Percentiles rank a stretch among this genome's conserved stretches.
Evolutionary conservation across 805 yeast species (phyloP).

Genomic region (Metschnikowia dekortorum): DNA sequence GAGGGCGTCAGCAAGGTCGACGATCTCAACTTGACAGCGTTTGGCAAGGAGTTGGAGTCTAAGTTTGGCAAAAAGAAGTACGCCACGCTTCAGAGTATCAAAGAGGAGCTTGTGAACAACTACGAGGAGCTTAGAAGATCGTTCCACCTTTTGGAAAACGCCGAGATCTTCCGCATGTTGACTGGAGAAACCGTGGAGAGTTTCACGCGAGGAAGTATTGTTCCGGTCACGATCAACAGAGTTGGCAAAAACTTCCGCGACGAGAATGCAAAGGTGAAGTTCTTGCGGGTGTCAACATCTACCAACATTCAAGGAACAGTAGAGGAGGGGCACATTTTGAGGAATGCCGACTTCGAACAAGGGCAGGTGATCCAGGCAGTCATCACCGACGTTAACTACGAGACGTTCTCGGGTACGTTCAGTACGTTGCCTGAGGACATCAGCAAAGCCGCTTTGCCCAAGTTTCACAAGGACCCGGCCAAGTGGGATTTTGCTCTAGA

Average conservation of each 20-base stretch:
- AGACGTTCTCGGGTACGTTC: conserved; percentile 67
- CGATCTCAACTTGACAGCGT: conserved; percentile 83
- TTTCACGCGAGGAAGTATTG: conserved; percentile 62
- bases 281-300: conserved; percentile 37
- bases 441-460: conserved; percentile 46
- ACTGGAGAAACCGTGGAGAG: conserved; percentile 80
- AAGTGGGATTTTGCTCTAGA: conserved; percentile 84
- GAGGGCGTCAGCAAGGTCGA: conserved; percentile 74
- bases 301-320: conserved; percentile 41
- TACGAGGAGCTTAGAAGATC: conserved; percentile 80
- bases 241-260: conserved; percentile 62
- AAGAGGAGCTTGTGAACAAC: conserved; percentile 81
- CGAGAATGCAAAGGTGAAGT: conserved; percentile 40
- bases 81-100: conserved; percentile 77
- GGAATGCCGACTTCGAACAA: conserved; percentile 37
- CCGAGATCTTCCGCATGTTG: conserved; percentile 79
- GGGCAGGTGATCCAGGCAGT: conserved; percentile 90
- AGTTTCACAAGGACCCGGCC: conserved; percentile 48
- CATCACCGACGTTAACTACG: conserved; percentile 65
- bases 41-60: conserved; percentile 80
- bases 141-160: conserved; percentile 58
- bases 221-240: conserved; percentile 69
- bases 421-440: conserved; percentile 68
- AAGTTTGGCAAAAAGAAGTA: conserved; percentile 69
- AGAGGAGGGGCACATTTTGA: conserved; percentile 45